Conservation (phyloP, 1,284 basidiomycete genomes). For the Golubevia pallescens region DNA sequence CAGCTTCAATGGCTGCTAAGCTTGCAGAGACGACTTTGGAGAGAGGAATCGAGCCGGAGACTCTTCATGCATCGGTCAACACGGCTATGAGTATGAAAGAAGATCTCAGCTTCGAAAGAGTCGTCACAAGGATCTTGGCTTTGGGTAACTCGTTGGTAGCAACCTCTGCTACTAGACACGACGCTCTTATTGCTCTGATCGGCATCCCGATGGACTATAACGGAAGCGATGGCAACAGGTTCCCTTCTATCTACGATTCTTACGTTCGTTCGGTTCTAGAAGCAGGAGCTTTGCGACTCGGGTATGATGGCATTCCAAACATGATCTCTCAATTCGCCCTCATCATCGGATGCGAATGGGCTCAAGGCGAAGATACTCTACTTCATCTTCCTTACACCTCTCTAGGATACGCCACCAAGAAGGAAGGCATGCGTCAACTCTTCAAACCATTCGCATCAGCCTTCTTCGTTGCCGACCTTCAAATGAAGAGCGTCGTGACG, state of each 20-base stretch:
- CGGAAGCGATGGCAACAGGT: not conserved
- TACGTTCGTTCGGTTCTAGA: no score
- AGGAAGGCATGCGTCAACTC: not conserved
- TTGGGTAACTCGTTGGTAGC: slow-evolving; percentile 84
- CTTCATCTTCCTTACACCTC: no score
- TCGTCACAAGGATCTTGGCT: slow-evolving; percentile 79
- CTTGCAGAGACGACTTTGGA: slow-evolving; percentile 65
- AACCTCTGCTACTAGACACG: slow-evolving; percentile 79
- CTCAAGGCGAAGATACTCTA: no score
- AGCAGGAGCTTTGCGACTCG: no score
- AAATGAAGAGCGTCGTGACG: not conserved
- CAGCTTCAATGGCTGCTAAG: slow-evolving; percentile 72
- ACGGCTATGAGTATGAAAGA: slow-evolving; percentile 22
- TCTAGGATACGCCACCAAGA: not conserved
- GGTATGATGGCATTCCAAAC: no score
- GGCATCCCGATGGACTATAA: slow-evolving; percentile 68
- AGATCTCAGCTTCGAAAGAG: slow-evolving; percentile 73
- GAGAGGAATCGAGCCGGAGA: slow-evolving; percentile 12
- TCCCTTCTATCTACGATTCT: no score
- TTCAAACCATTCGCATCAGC: not conserved
- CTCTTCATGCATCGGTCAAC: slow-evolving; percentile 25
- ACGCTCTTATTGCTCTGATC: slow-evolving; percentile 84
- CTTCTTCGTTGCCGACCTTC: not conserved
- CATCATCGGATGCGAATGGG: no score
- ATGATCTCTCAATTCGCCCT: no score